phyloP scores from a whole-genome alignment of 345 rosid species.

The Pugionium cornutum region DNA sequence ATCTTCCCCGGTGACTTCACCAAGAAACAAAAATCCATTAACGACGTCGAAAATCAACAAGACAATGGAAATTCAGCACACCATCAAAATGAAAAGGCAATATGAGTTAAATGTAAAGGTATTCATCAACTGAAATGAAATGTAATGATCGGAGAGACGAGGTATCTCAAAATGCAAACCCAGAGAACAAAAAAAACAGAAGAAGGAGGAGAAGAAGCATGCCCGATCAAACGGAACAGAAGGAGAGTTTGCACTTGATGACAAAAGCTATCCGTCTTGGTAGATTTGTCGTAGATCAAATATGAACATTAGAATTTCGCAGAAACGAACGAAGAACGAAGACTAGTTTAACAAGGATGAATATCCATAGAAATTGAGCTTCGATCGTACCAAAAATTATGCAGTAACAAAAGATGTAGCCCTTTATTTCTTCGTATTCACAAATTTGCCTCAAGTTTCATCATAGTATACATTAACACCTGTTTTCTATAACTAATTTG shows the following conservation, averaged over 20 bases:
- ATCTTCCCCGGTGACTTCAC: neutral
- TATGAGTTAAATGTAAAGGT: too few species aligned
- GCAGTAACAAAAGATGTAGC: neutral
- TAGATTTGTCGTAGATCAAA: slow-evolving; percentile 33
- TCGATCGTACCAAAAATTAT: slow-evolving; percentile 11
- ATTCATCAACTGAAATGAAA: slow-evolving; percentile 4
- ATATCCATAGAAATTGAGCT: slow-evolving; percentile 37
- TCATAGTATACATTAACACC: neutral
- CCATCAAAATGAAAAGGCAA: neutral
- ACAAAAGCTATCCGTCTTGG: slow-evolving; percentile 10
- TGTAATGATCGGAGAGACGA: neutral
- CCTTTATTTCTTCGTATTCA: neutral
- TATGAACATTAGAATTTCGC: slow-evolving; percentile 36
- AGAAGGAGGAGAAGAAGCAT: slow-evolving; percentile 26
- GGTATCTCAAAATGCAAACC: neutral
- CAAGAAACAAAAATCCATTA: neutral
- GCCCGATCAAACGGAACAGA: slow-evolving; percentile 34
- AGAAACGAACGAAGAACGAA: slow-evolving; percentile 22
- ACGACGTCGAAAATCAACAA: slow-evolving; percentile 13
- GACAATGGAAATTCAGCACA: neutral
- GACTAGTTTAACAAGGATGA: slow-evolving; percentile 16
- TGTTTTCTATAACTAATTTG: neutral
- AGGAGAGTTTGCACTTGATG: slow-evolving; percentile 22
- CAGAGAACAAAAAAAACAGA: slow-evolving; percentile 20
- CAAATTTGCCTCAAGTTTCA: neutral